phyloP scores from a whole-genome alignment of 768 basidiomycete species.

The Phanerodontia chrysosporium region DNA sequence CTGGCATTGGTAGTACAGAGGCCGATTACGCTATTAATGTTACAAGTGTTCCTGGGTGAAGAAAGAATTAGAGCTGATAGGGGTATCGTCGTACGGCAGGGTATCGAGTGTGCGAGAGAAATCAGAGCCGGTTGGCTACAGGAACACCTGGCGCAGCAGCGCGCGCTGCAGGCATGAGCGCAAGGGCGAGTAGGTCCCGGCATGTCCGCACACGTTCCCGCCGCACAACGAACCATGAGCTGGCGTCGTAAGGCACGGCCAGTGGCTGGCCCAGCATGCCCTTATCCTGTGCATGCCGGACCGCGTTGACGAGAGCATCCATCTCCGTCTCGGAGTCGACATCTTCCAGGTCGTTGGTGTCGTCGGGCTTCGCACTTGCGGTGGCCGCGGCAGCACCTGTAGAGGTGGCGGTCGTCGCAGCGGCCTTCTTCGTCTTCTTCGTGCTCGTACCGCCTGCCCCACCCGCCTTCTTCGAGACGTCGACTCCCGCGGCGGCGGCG shows the following conservation, averaged over 20 bases:
- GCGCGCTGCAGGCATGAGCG: conserved; percentile 24
- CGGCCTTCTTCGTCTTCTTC: conserved; percentile 68
- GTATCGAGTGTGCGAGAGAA: background rate
- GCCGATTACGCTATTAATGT: background rate
- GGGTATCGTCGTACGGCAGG: background rate
- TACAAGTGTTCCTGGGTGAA: background rate
- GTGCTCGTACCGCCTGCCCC: conserved; percentile 28
- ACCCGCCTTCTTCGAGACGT: conserved; percentile 34
- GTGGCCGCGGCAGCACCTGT: conserved; percentile 35
- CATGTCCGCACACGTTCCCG: conserved; percentile 54
- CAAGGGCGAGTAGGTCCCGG: conserved; percentile 27
- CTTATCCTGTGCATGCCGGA: conserved; percentile 50
- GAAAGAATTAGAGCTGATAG: background rate
- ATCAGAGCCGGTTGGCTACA: background rate
- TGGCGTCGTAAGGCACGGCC: conserved; percentile 68
- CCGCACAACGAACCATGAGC: conserved; percentile 79
- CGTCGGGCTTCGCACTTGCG: conserved; percentile 48
- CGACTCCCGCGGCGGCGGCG: conserved; percentile 55
- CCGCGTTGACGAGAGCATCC: conserved; percentile 64
- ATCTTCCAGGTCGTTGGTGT: conserved; percentile 68
- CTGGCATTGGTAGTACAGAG: background rate
- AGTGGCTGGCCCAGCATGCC: conserved; percentile 62
- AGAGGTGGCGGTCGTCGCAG: conserved; percentile 37
- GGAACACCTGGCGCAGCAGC: conserved; percentile 17
- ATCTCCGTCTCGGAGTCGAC: conserved; percentile 84